These are phyloP conservation scores for Scorias spongiosa DNA, from an alignment of 2,329 filamentous ascomycete genomes.

Conservation along the genomic window DNA sequence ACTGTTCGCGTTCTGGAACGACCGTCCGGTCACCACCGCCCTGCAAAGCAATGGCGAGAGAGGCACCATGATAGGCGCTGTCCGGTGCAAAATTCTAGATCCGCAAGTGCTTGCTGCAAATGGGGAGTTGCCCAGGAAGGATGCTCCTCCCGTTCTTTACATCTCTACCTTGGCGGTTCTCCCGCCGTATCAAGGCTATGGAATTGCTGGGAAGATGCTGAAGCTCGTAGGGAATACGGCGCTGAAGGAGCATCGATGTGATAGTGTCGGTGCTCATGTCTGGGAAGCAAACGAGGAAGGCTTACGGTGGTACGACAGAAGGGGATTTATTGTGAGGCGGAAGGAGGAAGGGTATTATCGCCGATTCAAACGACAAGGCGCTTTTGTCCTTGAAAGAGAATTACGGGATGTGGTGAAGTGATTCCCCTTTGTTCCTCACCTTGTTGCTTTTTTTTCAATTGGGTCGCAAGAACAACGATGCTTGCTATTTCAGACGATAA, in stretches of 20 bases:
- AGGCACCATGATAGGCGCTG: slow-evolving; percentile 29
- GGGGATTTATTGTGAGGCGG: slow-evolving; percentile 39
- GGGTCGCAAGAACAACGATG: no score
- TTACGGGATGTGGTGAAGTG: slow-evolving; percentile 17
- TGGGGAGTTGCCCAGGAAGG: not conserved
- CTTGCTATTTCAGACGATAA: no score
- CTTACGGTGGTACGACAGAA: slow-evolving; percentile 43
- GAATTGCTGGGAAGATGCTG: slow-evolving; percentile 42
- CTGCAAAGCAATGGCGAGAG: slow-evolving; percentile 4
- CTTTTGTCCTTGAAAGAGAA: slow-evolving; percentile 32
- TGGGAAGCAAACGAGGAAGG: slow-evolving; percentile 48
- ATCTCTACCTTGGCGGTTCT: slow-evolving; percentile 46
- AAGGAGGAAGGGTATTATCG: slow-evolving; percentile 44
- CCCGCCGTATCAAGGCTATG: slow-evolving; percentile 42
- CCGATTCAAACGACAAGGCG: slow-evolving; percentile 40
- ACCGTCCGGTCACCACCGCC: slow-evolving; percentile 19
- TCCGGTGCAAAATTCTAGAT: slow-evolving; percentile 30
- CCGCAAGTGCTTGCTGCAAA: slow-evolving; percentile 5
- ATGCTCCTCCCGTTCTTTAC: slow-evolving; percentile 32
- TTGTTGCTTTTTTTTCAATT: no score
- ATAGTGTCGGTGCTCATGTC: slow-evolving; percentile 44
- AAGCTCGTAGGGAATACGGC: slow-evolving; percentile 19
- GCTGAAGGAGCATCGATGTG: slow-evolving; percentile 34
- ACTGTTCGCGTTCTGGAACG: slow-evolving; percentile 44
- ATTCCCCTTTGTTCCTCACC: no score